Evolutionary conservation across 164 flowering plant genomes (phyloP), one percentile per base, ranked within the genome.

Genomic region (Platanus orientalis): DNA sequence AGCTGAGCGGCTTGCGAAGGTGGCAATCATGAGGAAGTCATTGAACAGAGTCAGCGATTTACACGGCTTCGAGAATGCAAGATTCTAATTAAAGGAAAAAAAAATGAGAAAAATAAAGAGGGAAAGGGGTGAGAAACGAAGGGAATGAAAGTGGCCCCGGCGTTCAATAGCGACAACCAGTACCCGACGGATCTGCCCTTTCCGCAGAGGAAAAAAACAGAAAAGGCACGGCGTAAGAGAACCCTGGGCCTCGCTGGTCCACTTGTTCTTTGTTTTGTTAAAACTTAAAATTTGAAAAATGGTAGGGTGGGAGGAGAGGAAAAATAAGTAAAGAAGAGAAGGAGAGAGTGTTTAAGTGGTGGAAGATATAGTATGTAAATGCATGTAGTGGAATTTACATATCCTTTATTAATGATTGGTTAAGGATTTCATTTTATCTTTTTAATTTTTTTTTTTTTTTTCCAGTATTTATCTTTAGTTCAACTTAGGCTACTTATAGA

Each of bases 61-160:
- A 58, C 97, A 95, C 77, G 97, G 99, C 74, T 90, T 95, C 65
- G 99, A 95, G 65, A 92, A 92, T 62, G 99, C 99, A 26, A 83
- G 99, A 69, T 95, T 94, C 66, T 92, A 68, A 76, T 17, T 50
- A 32, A 44, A 27, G 10, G 52, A 36, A 34, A 28, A 52, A 29
- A 28, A 45, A 28, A 45, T 51, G 32, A 45, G 20, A 6, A 59
- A 61, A 56, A 55, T 21, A 54, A 30, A 16, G 47, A 32, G 19
- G 30, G 24, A 52, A 55, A 39, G 12, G 55, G 48, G 48, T 25
- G 21, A 44, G 48, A 57, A 34, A 11, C 36, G 4, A 9, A 32
- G 4, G 36, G 47, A 14, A 13, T 2, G 47, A 42, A 13, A 12
- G 57, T 40, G 50, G 56, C 49, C 32, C 42, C 19, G 48, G 67